These are phyloP conservation scores for Colletotrichum lini DNA, from an alignment of 2,329 filamentous ascomycete species.

Conservation along the genomic window DNA sequence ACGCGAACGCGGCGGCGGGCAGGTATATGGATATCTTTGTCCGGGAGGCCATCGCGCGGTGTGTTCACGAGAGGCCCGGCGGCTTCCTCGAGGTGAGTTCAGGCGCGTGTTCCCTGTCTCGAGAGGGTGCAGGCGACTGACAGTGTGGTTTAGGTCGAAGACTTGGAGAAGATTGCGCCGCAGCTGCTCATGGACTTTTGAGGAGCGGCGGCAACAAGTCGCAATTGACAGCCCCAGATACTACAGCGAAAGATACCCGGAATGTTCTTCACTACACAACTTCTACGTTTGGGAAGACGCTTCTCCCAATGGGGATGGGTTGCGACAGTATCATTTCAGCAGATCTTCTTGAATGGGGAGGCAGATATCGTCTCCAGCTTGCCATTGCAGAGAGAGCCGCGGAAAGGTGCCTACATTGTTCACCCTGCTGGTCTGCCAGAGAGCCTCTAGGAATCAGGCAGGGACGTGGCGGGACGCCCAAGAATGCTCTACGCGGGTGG, in stretches of 20 bases:
- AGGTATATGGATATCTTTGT: conserved; percentile 95
- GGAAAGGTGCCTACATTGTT: too few relatives aligned
- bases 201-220: conserved; percentile 43
- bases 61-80: conserved; percentile 77
- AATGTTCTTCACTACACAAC: not conserved
- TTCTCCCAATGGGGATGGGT: not conserved
- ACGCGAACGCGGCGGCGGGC: conserved; percentile 82
- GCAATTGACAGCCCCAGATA: not conserved
- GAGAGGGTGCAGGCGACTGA: conserved; percentile 27
- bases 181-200: conserved; percentile 90
- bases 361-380: not conserved
- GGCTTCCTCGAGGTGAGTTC: conserved; percentile 80
- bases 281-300: too few relatives aligned
- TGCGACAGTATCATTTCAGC: not conserved
- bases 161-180: conserved; percentile 89
- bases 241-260: not conserved
- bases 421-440: too few relatives aligned
- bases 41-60: conserved; percentile 86
- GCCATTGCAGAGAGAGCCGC: not conserved
- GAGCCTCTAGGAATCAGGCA: too few relatives aligned
- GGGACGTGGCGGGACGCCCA: too few relatives aligned
- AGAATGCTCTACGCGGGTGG: too few relatives aligned
- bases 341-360: not conserved
- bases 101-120: conserved; percentile 4
- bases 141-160: conserved; percentile 75